A percentile compares a stretch with the other conserved stretches of the same genome.
These are phyloP conservation scores for Lactarius pseudohatsudake DNA, from an alignment of 768 basidiomycete species.

Conservation along the genomic window DNA sequence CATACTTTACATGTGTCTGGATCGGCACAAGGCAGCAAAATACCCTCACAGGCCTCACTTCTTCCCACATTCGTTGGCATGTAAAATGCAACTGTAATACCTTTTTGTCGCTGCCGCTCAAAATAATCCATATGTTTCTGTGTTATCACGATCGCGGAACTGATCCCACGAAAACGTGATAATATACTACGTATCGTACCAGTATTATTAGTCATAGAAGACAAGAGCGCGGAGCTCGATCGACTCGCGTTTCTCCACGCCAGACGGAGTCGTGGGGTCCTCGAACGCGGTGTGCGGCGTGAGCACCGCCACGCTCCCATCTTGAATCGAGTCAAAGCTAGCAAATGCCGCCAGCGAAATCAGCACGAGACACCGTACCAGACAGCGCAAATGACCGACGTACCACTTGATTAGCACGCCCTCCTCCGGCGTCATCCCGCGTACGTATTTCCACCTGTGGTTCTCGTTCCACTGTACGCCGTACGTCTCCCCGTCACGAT, in stretches of 20 bases:
- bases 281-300: slow-evolving; percentile 65
- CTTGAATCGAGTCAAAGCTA: slow-evolving; percentile 39
- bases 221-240: slow-evolving; percentile 64
- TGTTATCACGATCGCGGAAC: neutral
- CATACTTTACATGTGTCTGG: no score
- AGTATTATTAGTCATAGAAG: slow-evolving; percentile 48
- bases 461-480: slow-evolving; percentile 40
- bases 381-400: neutral
- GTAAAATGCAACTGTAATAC: no score
- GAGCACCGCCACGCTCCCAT: slow-evolving; percentile 50
- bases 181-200: neutral
- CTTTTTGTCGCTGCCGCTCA: no score
- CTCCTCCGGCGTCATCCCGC: slow-evolving; percentile 47
- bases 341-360: slow-evolving; percentile 12
- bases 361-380: neutral
- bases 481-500: slow-evolving; percentile 46
- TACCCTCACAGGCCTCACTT: no score
- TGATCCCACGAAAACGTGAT: neutral
- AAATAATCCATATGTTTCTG: no score
- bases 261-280: slow-evolving; percentile 53
- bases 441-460: slow-evolving; percentile 48
- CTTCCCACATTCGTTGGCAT: no score
- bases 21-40: no score
- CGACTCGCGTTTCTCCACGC: slow-evolving; percentile 51
- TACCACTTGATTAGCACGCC: slow-evolving; percentile 51